Evolutionary conservation across 805 yeast species (phyloP), one percentile per base, ranked within the genome.

Genomic region (Hanseniaspora occidentalis): DNA sequence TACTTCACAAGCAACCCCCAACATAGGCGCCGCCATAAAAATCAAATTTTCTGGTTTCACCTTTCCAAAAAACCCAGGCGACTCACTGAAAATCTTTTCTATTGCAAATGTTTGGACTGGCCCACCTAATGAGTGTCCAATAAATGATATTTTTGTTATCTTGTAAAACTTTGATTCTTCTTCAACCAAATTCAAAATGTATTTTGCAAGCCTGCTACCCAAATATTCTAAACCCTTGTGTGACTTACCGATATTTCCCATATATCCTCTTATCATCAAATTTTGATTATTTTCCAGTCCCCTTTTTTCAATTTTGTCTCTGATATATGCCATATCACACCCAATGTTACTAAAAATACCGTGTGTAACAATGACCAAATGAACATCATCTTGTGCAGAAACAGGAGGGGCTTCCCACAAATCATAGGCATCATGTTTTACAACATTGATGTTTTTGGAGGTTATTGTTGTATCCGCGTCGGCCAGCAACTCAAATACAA

Each of bases 61-160:
- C 11, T 62, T 60, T 13, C 71, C 57, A 53, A 89, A 86, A 48
- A 86, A 75, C 50, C 74, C 70, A 0, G 95, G 94, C 44, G 77
- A 68, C 43, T 73, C 55, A 7, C 62, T 55, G 11, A 67, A 42
- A 4, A 92, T 70, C 54, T 85, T 81, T 2, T 89, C 92, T 31
- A 92, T 66, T 1, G 97, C 94, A 68, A 83, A 89, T 0, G 94
- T 76, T 61, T 89, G 96, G 8, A 82, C 82, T 14, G 84, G 73
- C 0, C 98, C 98, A 14, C 98, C 98, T 20, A 92, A 64, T 0
- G 97, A 89, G 59, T 92, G 98, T 1, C 92, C 95, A 17, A 92
- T 65, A 51, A 92, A 88, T 2, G 97, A 89, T 4, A 89, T 75
- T n/a, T 41, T 40, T 19, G 13, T 37, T 7, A 41, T 35, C 4